Base-by-base conservation (phyloP, 345 rosid species). In the Hirschfeldia incana region DNA sequence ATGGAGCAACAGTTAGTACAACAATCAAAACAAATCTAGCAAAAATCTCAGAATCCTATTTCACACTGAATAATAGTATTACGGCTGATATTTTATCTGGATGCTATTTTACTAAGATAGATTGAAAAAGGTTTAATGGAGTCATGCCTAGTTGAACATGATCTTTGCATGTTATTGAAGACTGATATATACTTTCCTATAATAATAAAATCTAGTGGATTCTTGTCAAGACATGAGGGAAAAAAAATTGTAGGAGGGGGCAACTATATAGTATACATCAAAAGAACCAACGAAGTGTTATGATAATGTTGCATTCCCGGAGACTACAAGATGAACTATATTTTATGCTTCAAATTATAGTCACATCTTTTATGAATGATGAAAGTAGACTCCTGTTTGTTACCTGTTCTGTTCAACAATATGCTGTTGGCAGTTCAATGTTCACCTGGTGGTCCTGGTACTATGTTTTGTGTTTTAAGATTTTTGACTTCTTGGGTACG, bases 161-260 rank as follows among this genome's bases (percentile, higher is more conserved):
- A 65, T 76, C 72, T 80, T 75, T 80, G 68, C 79, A 57, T 80
- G 80, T 65, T 70, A 70, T 80, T 75, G 83, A 80, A 80, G 80
- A 65, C 64, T 75, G 72, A 75, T 75, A 28, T 75, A 69, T 44
- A 65, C 62, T 75, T 75, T 64, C 76, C 44, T 70, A 42, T 27
- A 70, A 70, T 27, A 70, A 70, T 70, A 46, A 76, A 69, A 46
- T 60, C 53, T 37, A 80, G 80, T 69, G 83, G 79, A 65, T 75
- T 75, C 53, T 65, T 80, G 69, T 70, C 70, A 53, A 69, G 37
- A 55, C 15, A 36, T 13, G 70, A 37, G 53, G 55, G 4, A 2
- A 12, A 67, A 53, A 67, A 28, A 6, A 27, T 4, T 3, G 16
- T 61, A 42, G 61, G 80, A 72, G 70, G 72, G 83, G 79, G 55